Percentiles rank a stretch among this genome's conserved stretches.
phyloP scores from a whole-genome alignment of 306 rosid species.

The Dryas drummondii region DNA sequence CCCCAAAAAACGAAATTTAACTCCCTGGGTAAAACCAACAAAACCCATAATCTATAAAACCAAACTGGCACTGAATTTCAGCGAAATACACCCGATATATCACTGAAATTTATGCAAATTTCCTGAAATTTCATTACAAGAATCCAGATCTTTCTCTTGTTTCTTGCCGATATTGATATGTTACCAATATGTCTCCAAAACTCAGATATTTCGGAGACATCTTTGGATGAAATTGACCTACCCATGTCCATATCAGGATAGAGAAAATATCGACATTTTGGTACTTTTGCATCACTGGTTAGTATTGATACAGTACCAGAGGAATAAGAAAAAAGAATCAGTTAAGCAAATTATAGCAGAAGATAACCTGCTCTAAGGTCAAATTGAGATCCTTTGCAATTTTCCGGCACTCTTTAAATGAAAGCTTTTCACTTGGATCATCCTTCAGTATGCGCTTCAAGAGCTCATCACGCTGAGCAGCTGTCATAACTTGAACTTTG shows the following conservation, averaged over 20 bases:
- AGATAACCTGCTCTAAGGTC: conserved; percentile 72
- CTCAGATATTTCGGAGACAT: neutral
- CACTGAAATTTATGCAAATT: neutral
- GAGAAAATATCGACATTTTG: neutral
- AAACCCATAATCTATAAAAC: neutral
- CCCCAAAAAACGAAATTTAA: too few relatives aligned
- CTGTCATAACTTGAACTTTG: conserved; percentile 73
- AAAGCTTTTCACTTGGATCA: conserved; percentile 52
- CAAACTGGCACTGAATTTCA: neutral
- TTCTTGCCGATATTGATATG: neutral
- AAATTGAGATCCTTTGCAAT: conserved; percentile 85
- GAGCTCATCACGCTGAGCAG: conserved; percentile 78
- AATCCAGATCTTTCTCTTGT: neutral
- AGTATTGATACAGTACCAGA: conserved; percentile 6
- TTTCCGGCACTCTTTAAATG: conserved; percentile 69
- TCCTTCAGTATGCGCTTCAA: conserved; percentile 53
- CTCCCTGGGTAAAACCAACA: neutral
- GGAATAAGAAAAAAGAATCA: conserved; percentile 19
- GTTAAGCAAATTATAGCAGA: conserved; percentile 29
- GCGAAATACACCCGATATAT: neutral
- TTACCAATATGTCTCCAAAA: neutral
- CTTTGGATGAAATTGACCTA: neutral
- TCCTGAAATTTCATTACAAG: neutral
- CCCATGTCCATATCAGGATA: neutral
- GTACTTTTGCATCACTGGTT: neutral